Conservation (phyloP, 2,329 filamentous ascomycete species). For the Monosporascus sp. region DNA sequence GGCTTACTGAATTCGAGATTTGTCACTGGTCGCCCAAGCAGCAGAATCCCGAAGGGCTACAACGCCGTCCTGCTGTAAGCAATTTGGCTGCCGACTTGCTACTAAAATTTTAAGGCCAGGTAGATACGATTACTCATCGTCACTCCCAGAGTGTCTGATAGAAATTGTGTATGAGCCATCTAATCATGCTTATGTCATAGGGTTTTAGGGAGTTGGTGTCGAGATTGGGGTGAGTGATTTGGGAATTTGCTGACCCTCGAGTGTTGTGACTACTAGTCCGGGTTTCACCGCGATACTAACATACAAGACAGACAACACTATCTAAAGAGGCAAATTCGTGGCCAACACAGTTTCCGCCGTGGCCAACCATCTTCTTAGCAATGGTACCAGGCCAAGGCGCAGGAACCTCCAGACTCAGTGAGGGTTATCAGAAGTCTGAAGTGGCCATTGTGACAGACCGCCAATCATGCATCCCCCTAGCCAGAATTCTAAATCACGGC, state of each 20-base stretch:
- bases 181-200: conserved; percentile 20
- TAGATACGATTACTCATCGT: background rate
- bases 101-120: background rate
- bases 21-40: background rate
- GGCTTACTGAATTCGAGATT: background rate
- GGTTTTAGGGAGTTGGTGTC: conserved; percentile 1
- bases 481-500: conserved; percentile 38
- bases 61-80: too few relatives aligned
- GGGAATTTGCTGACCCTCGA: conserved; percentile 12
- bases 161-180: background rate
- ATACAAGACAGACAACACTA: conserved; percentile 9
- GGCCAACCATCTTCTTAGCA: conserved; percentile 13
- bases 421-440: conserved; percentile 23
- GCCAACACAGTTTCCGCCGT: background rate
- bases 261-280: conserved; percentile 1
- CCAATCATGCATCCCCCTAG: conserved; percentile 41
- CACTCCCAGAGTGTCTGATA: background rate
- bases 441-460: conserved; percentile 23
- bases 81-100: too few relatives aligned
- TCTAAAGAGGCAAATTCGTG: conserved; percentile 19
- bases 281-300: conserved; percentile 9
- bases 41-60: background rate
- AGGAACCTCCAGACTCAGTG: conserved; percentile 22
- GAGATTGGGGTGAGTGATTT: conserved; percentile 15
- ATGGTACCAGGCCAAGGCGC: conserved; percentile 25